phyloP scores from a whole-genome alignment of 805 yeast species.

The Spathaspora hagerdaliae region DNA sequence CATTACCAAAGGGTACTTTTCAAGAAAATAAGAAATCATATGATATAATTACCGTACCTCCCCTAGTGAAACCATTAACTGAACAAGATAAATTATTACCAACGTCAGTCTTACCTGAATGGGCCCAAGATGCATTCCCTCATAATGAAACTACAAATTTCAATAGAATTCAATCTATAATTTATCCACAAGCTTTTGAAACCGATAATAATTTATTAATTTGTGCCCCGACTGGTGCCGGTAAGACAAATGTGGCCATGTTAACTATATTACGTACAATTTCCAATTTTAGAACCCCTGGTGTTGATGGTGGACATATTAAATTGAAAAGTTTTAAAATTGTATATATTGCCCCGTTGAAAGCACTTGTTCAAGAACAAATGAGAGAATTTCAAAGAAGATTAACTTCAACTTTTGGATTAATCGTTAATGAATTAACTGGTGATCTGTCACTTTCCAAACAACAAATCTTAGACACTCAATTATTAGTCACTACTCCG shows the following conservation, averaged over 20 bases:
- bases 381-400: slow-evolving; percentile 80
- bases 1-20: slow-evolving; percentile 80
- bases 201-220: slow-evolving; percentile 69
- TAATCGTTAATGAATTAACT: slow-evolving; percentile 79
- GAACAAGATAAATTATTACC: slow-evolving; percentile 46
- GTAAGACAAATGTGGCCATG: slow-evolving; percentile 96
- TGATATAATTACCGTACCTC: slow-evolving; percentile 93
- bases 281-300: slow-evolving; percentile 44
- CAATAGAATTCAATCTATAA: slow-evolving; percentile 80
- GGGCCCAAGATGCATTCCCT: slow-evolving; percentile 81
- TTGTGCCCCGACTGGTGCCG: slow-evolving; percentile 99
- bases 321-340: slow-evolving; percentile 60
- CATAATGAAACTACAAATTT: slow-evolving; percentile 58
- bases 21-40: slow-evolving; percentile 68
- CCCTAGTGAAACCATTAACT: slow-evolving; percentile 43
- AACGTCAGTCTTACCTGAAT: slow-evolving; percentile 64
- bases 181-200: slow-evolving; percentile 73
- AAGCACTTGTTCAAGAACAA: slow-evolving; percentile 94
- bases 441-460: slow-evolving; percentile 82
- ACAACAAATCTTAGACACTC: slow-evolving; percentile 73
- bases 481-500: slow-evolving; percentile 87
- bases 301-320: slow-evolving; percentile 46
- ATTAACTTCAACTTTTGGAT: slow-evolving; percentile 53
- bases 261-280: slow-evolving; percentile 66
- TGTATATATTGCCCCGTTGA: slow-evolving; percentile 88